Evolutionary conservation across 2,329 filamentous ascomycete genomes (phyloP).

Genomic region (Fusarium sp.): DNA sequence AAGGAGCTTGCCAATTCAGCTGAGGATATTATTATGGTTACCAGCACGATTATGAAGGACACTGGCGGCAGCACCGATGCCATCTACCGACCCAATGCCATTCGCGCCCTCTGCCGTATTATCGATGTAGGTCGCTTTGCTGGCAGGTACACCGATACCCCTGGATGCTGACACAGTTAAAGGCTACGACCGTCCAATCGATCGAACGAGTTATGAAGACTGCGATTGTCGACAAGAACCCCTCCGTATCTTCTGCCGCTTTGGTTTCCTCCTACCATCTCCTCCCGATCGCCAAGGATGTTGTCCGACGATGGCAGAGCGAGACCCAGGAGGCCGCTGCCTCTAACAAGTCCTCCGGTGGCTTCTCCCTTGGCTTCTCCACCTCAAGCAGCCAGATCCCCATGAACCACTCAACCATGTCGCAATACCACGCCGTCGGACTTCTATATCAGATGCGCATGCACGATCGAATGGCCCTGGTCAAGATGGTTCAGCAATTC

Average conservation of each 20-base stretch:
- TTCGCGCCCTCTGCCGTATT: conserved; percentile 93
- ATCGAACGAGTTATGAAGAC: conserved; percentile 99
- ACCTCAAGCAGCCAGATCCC: conserved; percentile 79
- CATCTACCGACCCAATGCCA: conserved; percentile 94
- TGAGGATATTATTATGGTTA: conserved; percentile 99
- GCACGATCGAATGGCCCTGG: conserved; percentile 96
- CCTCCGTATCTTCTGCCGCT: conserved; percentile 95
- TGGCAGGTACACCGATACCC: conserved; percentile 34
- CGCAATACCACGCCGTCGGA: conserved; percentile 98
- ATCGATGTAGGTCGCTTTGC: conserved; percentile 79
- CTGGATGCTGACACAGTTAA: conserved; percentile 48
- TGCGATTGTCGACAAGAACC: conserved; percentile 98
- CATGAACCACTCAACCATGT: conserved; percentile 96
- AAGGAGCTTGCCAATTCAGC: conserved; percentile 97
- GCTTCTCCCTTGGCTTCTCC: conserved; percentile 93
- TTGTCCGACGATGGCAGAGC: conserved; percentile 97
- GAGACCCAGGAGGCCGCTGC: conserved; percentile 98
- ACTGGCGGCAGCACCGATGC: conserved; percentile 95
- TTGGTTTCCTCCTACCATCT: conserved; percentile 98
- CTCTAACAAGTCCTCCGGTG: conserved; percentile 86
- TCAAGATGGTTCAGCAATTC: conserved; percentile 99
- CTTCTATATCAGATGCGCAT: conserved; percentile 97
- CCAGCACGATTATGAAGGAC: conserved; percentile 99
- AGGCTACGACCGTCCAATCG: conserved; percentile 95
- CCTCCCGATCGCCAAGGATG: conserved; percentile 93